phyloP scores from a whole-genome alignment of 108 stramenopile genomes.

The Epithemia pelagica region DNA sequence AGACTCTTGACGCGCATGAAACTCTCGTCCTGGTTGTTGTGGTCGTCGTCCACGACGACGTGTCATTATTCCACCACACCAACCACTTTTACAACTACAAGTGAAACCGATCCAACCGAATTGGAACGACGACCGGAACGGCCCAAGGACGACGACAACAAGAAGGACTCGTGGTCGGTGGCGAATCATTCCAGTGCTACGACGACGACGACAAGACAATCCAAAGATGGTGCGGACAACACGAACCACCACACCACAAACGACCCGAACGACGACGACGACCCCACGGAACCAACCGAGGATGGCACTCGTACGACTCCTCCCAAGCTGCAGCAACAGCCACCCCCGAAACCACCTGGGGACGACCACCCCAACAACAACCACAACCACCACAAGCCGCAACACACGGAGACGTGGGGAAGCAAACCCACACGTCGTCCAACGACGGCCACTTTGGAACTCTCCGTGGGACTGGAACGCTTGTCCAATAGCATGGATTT shows the following conservation, averaged over 20 bases:
- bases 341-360: not conserved
- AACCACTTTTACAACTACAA: too few species aligned
- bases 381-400: not conserved
- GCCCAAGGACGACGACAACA: not conserved
- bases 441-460: not conserved
- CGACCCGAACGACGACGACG: too few species aligned
- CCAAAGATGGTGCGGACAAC: not conserved
- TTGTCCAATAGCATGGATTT: not conserved
- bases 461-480: not conserved
- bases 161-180: not conserved
- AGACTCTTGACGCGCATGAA: not conserved
- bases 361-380: not conserved
- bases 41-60: not conserved
- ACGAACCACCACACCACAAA: too few species aligned
- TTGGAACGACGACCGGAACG: not conserved
- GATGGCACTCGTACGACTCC: too few species aligned
- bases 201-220: not conserved
- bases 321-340: too few species aligned
- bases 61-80: too few species aligned
- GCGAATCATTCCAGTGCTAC: too few species aligned
- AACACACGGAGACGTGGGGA: not conserved
- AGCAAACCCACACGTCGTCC: not conserved
- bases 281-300: too few species aligned
- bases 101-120: too few species aligned
- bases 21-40: not conserved